These are phyloP conservation scores for Hyparrhenia diplandra DNA, from an alignment of 176 grass and related monocot species.

Conservation along the genomic window DNA sequence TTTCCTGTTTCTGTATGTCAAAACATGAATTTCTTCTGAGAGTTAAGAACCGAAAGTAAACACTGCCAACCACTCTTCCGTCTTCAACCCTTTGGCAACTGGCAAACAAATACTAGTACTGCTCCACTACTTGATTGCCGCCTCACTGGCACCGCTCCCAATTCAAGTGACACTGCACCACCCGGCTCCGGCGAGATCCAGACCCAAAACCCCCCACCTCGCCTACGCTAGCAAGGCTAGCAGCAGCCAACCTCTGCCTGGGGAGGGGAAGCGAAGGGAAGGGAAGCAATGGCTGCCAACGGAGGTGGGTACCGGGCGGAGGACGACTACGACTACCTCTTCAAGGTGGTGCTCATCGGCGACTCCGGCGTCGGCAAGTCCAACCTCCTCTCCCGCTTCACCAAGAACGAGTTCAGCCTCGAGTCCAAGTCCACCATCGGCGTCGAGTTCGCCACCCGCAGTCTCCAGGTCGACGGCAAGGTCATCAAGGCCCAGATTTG, in stretches of 20 bases:
- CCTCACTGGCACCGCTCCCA: conserved; percentile 5
- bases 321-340: conserved; percentile 97
- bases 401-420: conserved; percentile 98
- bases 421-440: conserved; percentile 98
- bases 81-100: not conserved
- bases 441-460: conserved; percentile 95
- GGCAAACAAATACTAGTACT: not conserved
- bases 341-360: conserved; percentile 95
- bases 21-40: not conserved
- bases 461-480: conserved; percentile 67
- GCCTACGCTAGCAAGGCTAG: not conserved
- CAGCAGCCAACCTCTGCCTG: conserved; percentile 1
- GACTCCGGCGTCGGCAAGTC: conserved; percentile 95
- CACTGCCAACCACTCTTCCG: not conserved
- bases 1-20: not conserved
- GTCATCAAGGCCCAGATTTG: conserved; percentile 79
- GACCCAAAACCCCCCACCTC: not conserved
- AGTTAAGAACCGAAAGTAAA: not conserved
- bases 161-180: conserved; percentile 21
- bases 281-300: conserved; percentile 30
- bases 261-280: not conserved
- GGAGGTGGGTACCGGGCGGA: conserved; percentile 70
- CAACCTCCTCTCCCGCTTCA: conserved; percentile 93
- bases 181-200: conserved; percentile 35
- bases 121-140: not conserved